These are phyloP conservation scores for Penicillium steckii DNA, from an alignment of 495 filamentous ascomycete species.

Conservation along the genomic window DNA sequence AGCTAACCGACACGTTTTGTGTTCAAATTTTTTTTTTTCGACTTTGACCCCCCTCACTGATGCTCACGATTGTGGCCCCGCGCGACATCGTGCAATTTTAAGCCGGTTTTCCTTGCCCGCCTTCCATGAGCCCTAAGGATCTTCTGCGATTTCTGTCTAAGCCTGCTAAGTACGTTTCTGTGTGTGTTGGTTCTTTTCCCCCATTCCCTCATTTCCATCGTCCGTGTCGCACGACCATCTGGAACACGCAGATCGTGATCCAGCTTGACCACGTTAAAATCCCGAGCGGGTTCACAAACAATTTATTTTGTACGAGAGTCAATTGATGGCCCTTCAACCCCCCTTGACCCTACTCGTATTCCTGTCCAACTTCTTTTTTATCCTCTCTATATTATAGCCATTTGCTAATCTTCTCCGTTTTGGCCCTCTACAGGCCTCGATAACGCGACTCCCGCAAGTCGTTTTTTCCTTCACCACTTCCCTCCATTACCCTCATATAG, in stretches of 20 bases:
- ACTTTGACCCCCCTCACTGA: slow-evolving; percentile 29
- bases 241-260: not conserved
- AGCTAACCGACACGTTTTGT: slow-evolving; percentile 11
- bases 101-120: slow-evolving; percentile 32
- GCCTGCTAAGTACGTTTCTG: slow-evolving; percentile 79
- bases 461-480: slow-evolving; percentile 9
- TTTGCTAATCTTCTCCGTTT: slow-evolving; percentile 7
- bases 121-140: slow-evolving; percentile 89
- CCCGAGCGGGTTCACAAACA: not conserved
- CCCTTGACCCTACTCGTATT: not conserved
- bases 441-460: slow-evolving; percentile 59
- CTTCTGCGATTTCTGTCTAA: slow-evolving; percentile 93
- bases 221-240: not conserved
- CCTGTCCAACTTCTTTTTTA: not conserved
- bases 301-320: not conserved
- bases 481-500: slow-evolving; percentile 20
- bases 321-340: not conserved
- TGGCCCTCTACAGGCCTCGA: slow-evolving; percentile 67
- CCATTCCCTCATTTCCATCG: slow-evolving; percentile 6
- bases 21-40: slow-evolving; percentile 5
- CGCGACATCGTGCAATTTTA: slow-evolving; percentile 39
- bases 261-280: not conserved
- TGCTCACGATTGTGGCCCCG: slow-evolving; percentile 39
- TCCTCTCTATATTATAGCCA: not conserved
- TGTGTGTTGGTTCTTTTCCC: not conserved